Evolutionary conservation across 129 eudicot genomes (phyloP), one percentile per base, ranked within the genome.

Genomic region (Arctium lappa): DNA sequence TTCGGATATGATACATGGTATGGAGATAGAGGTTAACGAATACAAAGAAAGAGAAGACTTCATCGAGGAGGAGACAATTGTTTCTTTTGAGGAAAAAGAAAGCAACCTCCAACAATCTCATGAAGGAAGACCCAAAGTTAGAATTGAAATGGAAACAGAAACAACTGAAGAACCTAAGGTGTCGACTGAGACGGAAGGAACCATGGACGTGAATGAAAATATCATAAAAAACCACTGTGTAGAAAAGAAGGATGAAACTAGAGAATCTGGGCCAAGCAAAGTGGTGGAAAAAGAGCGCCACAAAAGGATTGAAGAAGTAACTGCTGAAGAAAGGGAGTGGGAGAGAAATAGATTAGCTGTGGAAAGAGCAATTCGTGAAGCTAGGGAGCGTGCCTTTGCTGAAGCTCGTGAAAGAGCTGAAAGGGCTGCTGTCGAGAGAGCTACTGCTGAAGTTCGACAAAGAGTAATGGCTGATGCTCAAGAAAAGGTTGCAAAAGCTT

Each of bases 341-440:
- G 97, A 93, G 65, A 95, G 90, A 75, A 89, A 90, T 15, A 91
- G 86, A 81, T 69, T 85, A 81, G 98, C 91, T 70, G 99, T 90
- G 40, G 99, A 96, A 70, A 88, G 99, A 75, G 98, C 89, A 60
- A 89, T 96, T 16, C 92, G 99, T 22, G 99, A 96, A 89, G 98
- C 92, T 86, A 95, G 99, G 71, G 98, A 96, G 83, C 92, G 99
- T 66, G 94, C 97, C 4, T 93, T 91, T 81, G 87, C 86, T 69
- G 98, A 90, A 87, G 96, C 92, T 73, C 75, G 89, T 72, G 96
- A 90, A 85, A 84, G 90, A 85, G 97, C 94, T 29, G 91, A 85
- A 75, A 82, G 92, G 80, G 97, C 90, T 83, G 97, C 97, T 80
- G 91, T 86, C 71, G 97, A 90, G 85, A 91, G 85, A 85, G 94